Base-by-base conservation (phyloP, 345 rosid species). In the Camelina hispida region DNA sequence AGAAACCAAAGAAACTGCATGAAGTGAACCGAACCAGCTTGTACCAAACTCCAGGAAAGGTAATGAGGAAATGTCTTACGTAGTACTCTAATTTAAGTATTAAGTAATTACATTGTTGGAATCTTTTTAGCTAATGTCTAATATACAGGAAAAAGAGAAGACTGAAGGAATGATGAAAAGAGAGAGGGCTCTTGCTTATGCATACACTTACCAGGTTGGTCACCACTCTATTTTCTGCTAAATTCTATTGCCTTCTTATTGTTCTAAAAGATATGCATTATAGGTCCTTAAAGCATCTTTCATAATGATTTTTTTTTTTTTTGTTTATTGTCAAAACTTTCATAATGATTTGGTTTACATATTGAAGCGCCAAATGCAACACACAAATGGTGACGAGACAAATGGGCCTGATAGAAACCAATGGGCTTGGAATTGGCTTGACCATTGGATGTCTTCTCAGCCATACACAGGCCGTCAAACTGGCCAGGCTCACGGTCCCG, bases 391-490 rank as follows among this genome's bases (percentile, higher is more conserved):
- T 7, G 75, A 75, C 1, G 94, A 85, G 7, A 37, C 12, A 10
- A 62, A 80, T 7, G 95, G 85, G 34, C 71, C 56, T 1, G 92
- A 85, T 25, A 87, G 83, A 73, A 81, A 76, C 12, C 88, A 87
- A 32, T 87, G 91, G 99, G 96, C 91, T 4, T 90, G 92, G 97
- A 95, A 95, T 47, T 95, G 97, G 97, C 88, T 92, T 7, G 96
- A 95, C 72, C 86, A 83, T 16, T 92, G 99, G 99, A 90, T 95
- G 97, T 86, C 97, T 16, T 66, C 96, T 1, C 97, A 94, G 43
- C 91, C 93, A 9, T 68, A 85, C 74, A 73, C 85, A 2, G 35
- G 69, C 15, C 83, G 74, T 69, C 86, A 88, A 7, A 32, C 73
- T 3, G 87, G 83, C 42, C 78, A 73, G 7, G 86, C 76, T 16